A percentile compares a stretch with the other conserved stretches of the same genome.
Evolutionary conservation across 2,329 filamentous ascomycete species (phyloP).

Genomic region (Microcyclospora pomicola): DNA sequence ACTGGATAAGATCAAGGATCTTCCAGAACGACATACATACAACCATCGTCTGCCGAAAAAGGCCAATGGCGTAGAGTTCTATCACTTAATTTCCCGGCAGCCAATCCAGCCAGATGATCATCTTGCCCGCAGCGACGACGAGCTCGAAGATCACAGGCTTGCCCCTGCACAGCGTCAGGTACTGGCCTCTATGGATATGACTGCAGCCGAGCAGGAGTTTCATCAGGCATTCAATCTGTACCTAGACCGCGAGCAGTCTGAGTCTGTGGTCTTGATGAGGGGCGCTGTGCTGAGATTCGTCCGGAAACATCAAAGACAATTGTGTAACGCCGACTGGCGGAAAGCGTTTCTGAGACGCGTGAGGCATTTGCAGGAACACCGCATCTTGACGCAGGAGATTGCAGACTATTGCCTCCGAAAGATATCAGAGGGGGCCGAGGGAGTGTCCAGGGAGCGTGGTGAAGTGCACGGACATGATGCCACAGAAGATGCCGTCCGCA

Average conservation of each 20-base stretch:
- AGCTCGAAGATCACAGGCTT: slow-evolving; percentile 27
- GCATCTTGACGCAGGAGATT: slow-evolving; percentile 16
- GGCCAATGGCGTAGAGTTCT: slow-evolving; percentile 20
- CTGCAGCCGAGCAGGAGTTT: slow-evolving; percentile 19
- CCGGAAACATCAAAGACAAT: slow-evolving; percentile 10
- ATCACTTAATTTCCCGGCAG: slow-evolving; percentile 27
- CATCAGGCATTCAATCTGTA: slow-evolving; percentile 25
- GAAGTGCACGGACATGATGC: too few species aligned
- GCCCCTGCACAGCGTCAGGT: slow-evolving; percentile 18
- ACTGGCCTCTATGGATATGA: slow-evolving; percentile 13
- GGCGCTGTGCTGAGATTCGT: slow-evolving; percentile 29
- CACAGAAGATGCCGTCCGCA: too few species aligned
- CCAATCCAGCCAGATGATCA: slow-evolving; percentile 24
- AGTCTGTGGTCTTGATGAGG: slow-evolving; percentile 20
- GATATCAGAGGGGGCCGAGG: background rate
- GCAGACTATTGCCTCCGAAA: slow-evolving; percentile 9
- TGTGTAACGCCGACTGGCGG: slow-evolving; percentile 14
- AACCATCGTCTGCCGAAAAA: too few species aligned
- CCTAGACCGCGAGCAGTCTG: slow-evolving; percentile 24
- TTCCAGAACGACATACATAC: slow-evolving; percentile 9
- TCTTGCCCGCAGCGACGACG: slow-evolving; percentile 32
- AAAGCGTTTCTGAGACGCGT: slow-evolving; percentile 22
- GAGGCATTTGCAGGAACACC: slow-evolving; percentile 18
- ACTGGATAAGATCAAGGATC: slow-evolving; percentile 1
- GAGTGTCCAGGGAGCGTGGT: too few species aligned